Evolutionary conservation across 768 basidiomycete genomes (phyloP).

Genomic region (Lactarius vividus): DNA sequence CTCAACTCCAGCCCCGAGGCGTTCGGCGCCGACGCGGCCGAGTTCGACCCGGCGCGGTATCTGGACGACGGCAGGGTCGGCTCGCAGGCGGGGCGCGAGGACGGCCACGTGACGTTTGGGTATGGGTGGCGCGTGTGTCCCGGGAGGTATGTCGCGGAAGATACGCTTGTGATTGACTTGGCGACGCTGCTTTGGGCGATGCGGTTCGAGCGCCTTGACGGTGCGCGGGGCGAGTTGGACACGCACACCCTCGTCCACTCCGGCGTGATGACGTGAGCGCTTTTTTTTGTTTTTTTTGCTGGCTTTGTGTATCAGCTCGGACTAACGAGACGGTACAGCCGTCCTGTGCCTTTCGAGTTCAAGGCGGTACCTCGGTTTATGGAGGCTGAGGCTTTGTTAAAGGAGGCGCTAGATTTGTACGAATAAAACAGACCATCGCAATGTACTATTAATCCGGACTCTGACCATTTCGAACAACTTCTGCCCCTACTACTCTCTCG

Average conservation of each 20-base stretch:
- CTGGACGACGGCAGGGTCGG: constrained; percentile 1
- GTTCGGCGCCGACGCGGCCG: background rate
- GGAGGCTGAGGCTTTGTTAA: background rate
- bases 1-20: background rate
- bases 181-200: background rate
- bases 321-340: background rate
- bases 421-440: background rate
- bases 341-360: constrained; percentile 20
- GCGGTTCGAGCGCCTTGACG: background rate
- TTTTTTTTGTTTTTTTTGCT: too few species aligned
- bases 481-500: too few species aligned
- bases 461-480: too few species aligned
- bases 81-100: constrained; percentile 28
- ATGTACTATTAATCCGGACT: background rate
- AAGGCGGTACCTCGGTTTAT: constrained; percentile 20
- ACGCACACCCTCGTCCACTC: background rate
- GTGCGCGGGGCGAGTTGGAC: background rate
- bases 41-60: background rate
- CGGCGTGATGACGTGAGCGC: background rate
- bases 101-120: constrained; percentile 27
- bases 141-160: background rate
- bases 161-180: background rate
- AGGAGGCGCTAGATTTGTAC: background rate
- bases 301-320: background rate
- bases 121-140: background rate